These are phyloP conservation scores for Rhazya stricta DNA, from an alignment of 257 asterid species.

Conservation along the genomic window DNA sequence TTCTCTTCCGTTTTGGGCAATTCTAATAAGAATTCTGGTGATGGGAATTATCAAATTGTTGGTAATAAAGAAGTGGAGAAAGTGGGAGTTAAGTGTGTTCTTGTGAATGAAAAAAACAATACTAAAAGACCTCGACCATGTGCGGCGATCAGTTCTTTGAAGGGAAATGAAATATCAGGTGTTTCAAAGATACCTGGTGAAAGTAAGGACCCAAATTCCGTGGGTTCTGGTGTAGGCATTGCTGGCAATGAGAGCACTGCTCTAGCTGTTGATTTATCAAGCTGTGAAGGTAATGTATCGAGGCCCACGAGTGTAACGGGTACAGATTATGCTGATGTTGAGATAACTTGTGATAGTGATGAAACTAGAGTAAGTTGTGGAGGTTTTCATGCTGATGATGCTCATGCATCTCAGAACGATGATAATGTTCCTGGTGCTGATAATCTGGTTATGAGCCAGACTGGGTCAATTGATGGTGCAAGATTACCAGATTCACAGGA, in stretches of 20 bases:
- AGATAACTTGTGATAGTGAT: slow-evolving; percentile 25
- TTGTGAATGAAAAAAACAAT: slow-evolving; percentile 20
- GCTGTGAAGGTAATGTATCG: slow-evolving; percentile 6
- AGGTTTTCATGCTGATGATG: slow-evolving; percentile 27
- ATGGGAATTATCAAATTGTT: slow-evolving; percentile 2
- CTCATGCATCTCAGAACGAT: slow-evolving; percentile 24
- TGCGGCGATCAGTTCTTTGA: slow-evolving; percentile 42
- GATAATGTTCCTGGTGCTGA: slow-evolving; percentile 48
- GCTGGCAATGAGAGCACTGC: slow-evolving; percentile 18
- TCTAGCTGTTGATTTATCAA: slow-evolving; percentile 17
- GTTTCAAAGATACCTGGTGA: slow-evolving; percentile 29
- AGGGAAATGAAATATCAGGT: slow-evolving; percentile 35
- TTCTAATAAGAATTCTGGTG: slow-evolving; percentile 12
- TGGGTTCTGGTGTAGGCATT: slow-evolving; percentile 11
- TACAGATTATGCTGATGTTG: slow-evolving; percentile 14
- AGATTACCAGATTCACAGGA: slow-evolving; percentile 69
- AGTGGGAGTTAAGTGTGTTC: slow-evolving; percentile 16
- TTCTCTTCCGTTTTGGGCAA: slow-evolving; percentile 24
- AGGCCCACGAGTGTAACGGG: slow-evolving; percentile 23
- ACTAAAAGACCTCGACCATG: slow-evolving; percentile 41
- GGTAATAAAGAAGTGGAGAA: slow-evolving; percentile 25
- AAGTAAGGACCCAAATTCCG: slow-evolving; percentile 22
- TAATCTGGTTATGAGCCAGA: slow-evolving; percentile 51
- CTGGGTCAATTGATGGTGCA: slow-evolving; percentile 52
- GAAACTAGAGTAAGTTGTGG: slow-evolving; percentile 32